Percentiles rank a stretch among this genome's conserved stretches.
These are phyloP conservation scores for Taiozyma sp. DNA, from an alignment of 1,139 yeast genomes.

Conservation along the genomic window DNA sequence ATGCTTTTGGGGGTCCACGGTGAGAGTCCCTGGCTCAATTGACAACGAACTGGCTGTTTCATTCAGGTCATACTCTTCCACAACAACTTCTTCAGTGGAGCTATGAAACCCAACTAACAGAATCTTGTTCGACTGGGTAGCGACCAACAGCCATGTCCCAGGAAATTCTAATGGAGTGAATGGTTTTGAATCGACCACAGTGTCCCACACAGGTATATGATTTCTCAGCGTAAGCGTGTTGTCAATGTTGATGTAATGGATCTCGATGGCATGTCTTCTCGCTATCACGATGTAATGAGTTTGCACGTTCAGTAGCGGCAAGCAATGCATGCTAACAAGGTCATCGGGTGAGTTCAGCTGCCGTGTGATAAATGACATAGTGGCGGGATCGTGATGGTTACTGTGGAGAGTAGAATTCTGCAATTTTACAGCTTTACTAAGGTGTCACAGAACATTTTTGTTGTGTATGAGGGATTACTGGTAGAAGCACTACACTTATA, in stretches of 20 bases:
- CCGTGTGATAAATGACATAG: slow-evolving; percentile 13
- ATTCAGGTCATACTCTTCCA: slow-evolving; percentile 12
- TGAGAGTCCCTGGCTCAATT: slow-evolving; percentile 11
- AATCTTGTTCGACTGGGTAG: slow-evolving; percentile 12
- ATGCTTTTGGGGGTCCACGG: slow-evolving; percentile 6
- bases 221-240: slow-evolving; percentile 5
- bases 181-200: slow-evolving; percentile 10
- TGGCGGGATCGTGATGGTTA: not conserved
- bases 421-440: not conserved
- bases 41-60: slow-evolving; percentile 8
- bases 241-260: slow-evolving; percentile 1
- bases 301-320: slow-evolving; percentile 5
- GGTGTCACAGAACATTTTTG: not conserved
- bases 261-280: slow-evolving; percentile 10
- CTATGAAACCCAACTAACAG: slow-evolving; percentile 13
- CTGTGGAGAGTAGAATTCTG: not conserved
- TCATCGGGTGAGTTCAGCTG: slow-evolving; percentile 11
- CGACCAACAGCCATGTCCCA: slow-evolving; percentile 13
- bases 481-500: not conserved
- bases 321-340: slow-evolving; percentile 10
- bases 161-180: slow-evolving; percentile 9
- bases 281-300: slow-evolving; percentile 11
- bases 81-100: slow-evolving; percentile 2
- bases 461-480: not conserved
- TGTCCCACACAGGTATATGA: slow-evolving; percentile 10